phyloP scores from a whole-genome alignment of 1,284 basidiomycete species.

The Quambalaria eucalypti region DNA sequence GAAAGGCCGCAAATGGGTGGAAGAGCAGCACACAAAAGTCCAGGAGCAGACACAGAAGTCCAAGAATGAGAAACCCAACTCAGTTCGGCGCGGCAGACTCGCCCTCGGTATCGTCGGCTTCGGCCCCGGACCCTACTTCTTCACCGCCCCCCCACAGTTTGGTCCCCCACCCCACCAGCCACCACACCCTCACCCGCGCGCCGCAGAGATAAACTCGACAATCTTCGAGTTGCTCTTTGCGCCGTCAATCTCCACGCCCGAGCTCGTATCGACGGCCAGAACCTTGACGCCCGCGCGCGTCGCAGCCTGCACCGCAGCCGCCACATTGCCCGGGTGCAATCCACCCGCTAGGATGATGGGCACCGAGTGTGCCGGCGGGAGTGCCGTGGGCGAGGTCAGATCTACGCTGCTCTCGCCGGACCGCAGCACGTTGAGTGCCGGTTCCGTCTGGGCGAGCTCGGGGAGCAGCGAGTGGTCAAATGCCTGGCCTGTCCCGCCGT shows the following conservation, averaged over 20 bases:
- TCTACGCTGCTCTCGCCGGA: neutral
- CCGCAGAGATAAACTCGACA: constrained; percentile 27
- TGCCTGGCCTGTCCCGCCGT: constrained; percentile 31
- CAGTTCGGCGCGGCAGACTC: too few species aligned
- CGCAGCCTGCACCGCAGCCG: constrained; percentile 17
- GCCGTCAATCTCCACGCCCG: constrained; percentile 37
- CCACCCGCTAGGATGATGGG: constrained; percentile 43
- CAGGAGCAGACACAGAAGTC: too few species aligned
- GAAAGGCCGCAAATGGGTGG: too few species aligned
- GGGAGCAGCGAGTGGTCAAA: constrained; percentile 18
- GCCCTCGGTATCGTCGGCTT: too few species aligned
- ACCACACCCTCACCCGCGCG: too few species aligned
- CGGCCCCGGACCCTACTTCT: too few species aligned
- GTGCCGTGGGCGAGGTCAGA: neutral
- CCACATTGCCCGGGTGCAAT: constrained; percentile 31
- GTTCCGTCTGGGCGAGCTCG: neutral
- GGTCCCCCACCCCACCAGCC: too few species aligned
- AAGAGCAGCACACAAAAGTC: too few species aligned
- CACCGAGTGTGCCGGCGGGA: neutral
- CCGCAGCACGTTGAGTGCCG: neutral
- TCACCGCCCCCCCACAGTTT: too few species aligned
- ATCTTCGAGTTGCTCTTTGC: constrained; percentile 34
- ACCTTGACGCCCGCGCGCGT: constrained; percentile 6
- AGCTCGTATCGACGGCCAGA: constrained; percentile 36
- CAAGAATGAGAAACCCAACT: too few species aligned